These are phyloP conservation scores for Aspergillus sp. DNA, from an alignment of 2,329 filamentous ascomycete genomes.

Conservation along the genomic window DNA sequence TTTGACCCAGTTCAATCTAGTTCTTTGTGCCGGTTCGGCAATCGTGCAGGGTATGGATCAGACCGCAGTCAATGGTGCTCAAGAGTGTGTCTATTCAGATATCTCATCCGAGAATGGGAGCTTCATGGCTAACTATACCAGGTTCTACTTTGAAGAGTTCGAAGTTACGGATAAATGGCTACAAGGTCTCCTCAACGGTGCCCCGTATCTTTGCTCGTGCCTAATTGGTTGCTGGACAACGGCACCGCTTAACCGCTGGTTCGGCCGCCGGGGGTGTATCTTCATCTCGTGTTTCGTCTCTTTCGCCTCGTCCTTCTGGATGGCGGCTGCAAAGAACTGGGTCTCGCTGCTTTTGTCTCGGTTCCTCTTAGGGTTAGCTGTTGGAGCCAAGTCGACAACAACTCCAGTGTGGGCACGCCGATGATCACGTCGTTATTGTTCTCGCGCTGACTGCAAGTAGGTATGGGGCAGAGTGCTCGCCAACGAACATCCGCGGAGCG, in stretches of 20 bases:
- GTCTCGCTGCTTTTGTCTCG: constrained; percentile 37
- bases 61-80: constrained; percentile 44
- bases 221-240: constrained; percentile 44
- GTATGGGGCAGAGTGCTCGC: constrained; percentile 44
- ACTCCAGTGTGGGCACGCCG: constrained; percentile 30
- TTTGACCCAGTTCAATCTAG: background rate
- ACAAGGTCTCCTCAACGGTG: constrained; percentile 38
- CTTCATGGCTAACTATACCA: background rate
- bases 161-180: constrained; percentile 8
- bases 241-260: constrained; percentile 40
- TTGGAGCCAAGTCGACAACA: constrained; percentile 39
- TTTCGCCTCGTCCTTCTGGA: constrained; percentile 37
- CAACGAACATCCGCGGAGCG: constrained; percentile 44
- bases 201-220: constrained; percentile 41
- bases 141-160: constrained; percentile 20
- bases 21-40: constrained; percentile 27
- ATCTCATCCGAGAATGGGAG: background rate
- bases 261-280: constrained; percentile 42
- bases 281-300: constrained; percentile 38
- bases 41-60: constrained; percentile 51
- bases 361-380: constrained; percentile 38
- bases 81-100: constrained; percentile 8
- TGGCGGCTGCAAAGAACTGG: constrained; percentile 38
- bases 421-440: no score
- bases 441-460: no score